These are phyloP conservation scores for Dorcoceras hygrometricum DNA, from an alignment of 257 asterid species.

Conservation along the genomic window DNA sequence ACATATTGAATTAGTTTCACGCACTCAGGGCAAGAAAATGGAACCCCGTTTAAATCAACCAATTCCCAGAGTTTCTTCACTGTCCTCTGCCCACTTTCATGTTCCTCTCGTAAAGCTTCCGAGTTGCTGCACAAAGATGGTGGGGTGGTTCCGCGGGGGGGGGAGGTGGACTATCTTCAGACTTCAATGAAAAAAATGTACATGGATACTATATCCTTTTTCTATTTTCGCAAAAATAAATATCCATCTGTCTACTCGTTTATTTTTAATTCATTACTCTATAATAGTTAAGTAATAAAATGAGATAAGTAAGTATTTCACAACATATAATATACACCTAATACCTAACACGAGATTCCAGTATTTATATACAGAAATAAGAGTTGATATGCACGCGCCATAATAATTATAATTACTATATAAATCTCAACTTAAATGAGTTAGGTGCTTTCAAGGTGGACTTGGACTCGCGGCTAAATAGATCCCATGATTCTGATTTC, in stretches of 20 bases:
- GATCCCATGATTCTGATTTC: not conserved
- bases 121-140: slow-evolving; percentile 5
- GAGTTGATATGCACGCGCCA: too few relatives aligned
- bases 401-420: too few relatives aligned
- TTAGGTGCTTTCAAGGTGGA: not conserved
- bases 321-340: too few relatives aligned
- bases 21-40: slow-evolving; percentile 39
- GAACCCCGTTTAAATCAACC: slow-evolving; percentile 38
- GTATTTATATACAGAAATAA: too few relatives aligned
- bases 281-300: too few relatives aligned
- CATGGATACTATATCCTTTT: too few relatives aligned
- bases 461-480: not conserved
- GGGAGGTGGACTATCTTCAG: not conserved
- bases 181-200: too few relatives aligned
- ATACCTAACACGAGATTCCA: too few relatives aligned
- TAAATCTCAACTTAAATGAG: not conserved
- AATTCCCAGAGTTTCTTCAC: slow-evolving; percentile 25
- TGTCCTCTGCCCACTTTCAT: not conserved
- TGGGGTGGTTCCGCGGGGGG: not conserved
- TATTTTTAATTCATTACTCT: too few relatives aligned
- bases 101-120: slow-evolving; percentile 20
- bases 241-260: too few relatives aligned
- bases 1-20: slow-evolving; percentile 33
- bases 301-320: too few relatives aligned
- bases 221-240: too few relatives aligned